Percentiles rank a stretch among this genome's conserved stretches.
phyloP scores from a whole-genome alignment of 352 stramenopile species.

The Globisporangium takayamanum region DNA sequence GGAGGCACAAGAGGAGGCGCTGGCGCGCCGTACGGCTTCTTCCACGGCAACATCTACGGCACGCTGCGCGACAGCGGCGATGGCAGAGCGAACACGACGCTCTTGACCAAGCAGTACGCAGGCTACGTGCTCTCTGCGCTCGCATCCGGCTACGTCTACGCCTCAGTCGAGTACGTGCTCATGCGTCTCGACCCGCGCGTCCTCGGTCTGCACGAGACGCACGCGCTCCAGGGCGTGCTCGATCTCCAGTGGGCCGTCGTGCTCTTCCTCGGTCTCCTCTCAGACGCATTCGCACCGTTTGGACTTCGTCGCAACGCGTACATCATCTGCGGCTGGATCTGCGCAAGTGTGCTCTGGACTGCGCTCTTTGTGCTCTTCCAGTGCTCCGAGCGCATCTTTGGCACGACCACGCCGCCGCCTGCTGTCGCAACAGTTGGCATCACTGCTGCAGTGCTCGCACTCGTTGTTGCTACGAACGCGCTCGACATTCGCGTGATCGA shows the following conservation, averaged over 20 bases:
- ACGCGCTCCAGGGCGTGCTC: conserved; percentile 17
- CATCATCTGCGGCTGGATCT: background rate
- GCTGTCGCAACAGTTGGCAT: conserved; percentile 1
- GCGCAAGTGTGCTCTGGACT: background rate
- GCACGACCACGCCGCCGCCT: conserved; percentile 6
- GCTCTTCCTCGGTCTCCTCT: conserved; percentile 26
- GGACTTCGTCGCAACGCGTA: conserved; percentile 9
- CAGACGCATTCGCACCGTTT: conserved; percentile 22
- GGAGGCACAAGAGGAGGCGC: background rate
- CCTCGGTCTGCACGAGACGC: conserved; percentile 13
- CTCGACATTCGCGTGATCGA: conserved; percentile 40
- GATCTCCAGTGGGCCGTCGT: conserved; percentile 27
- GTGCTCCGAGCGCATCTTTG: background rate
- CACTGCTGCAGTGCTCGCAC: conserved; percentile 20
- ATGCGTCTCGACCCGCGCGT: background rate
- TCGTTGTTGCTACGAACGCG: conserved; percentile 24
- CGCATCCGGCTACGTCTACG: background rate
- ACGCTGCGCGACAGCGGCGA: background rate
- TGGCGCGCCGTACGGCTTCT: background rate
- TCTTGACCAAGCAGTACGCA: background rate
- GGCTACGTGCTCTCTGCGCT: background rate
- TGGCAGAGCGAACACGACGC: background rate
- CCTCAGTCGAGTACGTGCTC: background rate
- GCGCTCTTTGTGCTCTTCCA: conserved; percentile 24
- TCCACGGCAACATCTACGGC: background rate